These are phyloP conservation scores for Mercurialis annua DNA, from an alignment of 345 rosid species.

Conservation along the genomic window DNA sequence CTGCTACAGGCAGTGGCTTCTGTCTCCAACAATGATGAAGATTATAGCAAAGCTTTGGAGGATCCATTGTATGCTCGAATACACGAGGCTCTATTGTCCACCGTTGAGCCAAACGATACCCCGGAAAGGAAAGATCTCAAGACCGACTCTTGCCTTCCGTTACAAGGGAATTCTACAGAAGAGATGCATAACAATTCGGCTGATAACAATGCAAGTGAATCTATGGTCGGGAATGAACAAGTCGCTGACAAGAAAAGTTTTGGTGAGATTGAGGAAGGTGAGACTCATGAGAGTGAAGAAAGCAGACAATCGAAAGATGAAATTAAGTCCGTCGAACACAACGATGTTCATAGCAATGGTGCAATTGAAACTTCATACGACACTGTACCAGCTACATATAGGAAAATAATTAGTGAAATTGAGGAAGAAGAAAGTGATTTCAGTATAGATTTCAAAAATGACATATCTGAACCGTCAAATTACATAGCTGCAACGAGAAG, in stretches of 20 bases:
- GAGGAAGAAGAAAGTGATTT: constrained; percentile 54
- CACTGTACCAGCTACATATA: constrained; percentile 15
- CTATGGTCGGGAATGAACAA: constrained; percentile 1
- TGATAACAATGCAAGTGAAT: constrained; percentile 2
- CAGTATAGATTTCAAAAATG: constrained; percentile 20
- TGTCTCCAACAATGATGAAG: constrained; percentile 54
- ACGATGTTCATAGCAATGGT: constrained; percentile 15
- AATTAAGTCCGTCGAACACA: background rate
- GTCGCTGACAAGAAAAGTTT: background rate
- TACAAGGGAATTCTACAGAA: constrained; percentile 18
- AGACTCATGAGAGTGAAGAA: constrained; percentile 5
- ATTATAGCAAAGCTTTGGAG: constrained; percentile 55
- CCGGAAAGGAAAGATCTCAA: constrained; percentile 25
- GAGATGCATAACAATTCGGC: constrained; percentile 2
- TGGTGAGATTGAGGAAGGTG: constrained; percentile 20
- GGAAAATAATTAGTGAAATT: constrained; percentile 47
- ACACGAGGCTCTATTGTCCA: constrained; percentile 47
- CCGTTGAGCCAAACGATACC: constrained; percentile 22
- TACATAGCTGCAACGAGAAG: constrained; percentile 11
- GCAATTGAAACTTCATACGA: constrained; percentile 16
- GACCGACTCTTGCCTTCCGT: constrained; percentile 13
- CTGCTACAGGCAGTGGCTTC: constrained; percentile 64
- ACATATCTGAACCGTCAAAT: constrained; percentile 9
- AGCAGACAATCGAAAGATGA: constrained; percentile 8
- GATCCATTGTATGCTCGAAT: constrained; percentile 62